Evolutionary conservation across 495 filamentous ascomycete species (phyloP), one percentile per base, ranked within the genome.

Genomic region (Margaritispora aquatica): DNA sequence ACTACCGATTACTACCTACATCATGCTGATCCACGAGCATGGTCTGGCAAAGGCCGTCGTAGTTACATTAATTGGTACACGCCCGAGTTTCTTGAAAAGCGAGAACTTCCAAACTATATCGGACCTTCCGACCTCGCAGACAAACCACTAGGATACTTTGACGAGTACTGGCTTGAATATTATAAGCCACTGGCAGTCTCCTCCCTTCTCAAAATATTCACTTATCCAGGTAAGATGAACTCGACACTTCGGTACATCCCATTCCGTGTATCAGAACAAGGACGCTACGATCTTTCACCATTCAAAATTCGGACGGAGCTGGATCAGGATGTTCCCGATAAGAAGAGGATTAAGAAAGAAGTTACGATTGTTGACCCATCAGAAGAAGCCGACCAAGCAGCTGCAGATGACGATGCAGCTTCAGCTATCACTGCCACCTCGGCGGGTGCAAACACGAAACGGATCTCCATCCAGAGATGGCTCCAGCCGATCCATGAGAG

Each of bases 81-180:
- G 0, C 91, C 92, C 0, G 79, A 84, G 46, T 75, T 86, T 67
- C 80, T 98, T 4, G 77, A 88, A 53, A 63, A 57, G 19, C 26
- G 66, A 17, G 27, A 21, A 2, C 34, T 65, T 9, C 53, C 59
- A 4, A 23, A 41, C 20, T 49, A 58, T 53, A 48, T 59, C n/a
- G 46, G 24, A 21, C 64, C 64, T 26, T 26, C 26, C 27, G 54
- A 57, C 0, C 15, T 47, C 1, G 21, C 73, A 2, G 73, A 74
- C 31, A 85, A 85, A 34, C 77, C 83, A 2, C 72, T 93, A 17
- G 78, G 80, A 3, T 84, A 80, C 50, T 90, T 89, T 60, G 94
- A 98, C 64, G 93, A 97, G 66, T 97, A 95, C 71, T 98, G 95
- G 95, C 77, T 93, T n/a, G 94, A 97, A 64, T 97, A 96, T 68